phyloP scores from a whole-genome alignment of 2,329 filamentous ascomycete genomes.

The Dactylonectria macrodidyma region DNA sequence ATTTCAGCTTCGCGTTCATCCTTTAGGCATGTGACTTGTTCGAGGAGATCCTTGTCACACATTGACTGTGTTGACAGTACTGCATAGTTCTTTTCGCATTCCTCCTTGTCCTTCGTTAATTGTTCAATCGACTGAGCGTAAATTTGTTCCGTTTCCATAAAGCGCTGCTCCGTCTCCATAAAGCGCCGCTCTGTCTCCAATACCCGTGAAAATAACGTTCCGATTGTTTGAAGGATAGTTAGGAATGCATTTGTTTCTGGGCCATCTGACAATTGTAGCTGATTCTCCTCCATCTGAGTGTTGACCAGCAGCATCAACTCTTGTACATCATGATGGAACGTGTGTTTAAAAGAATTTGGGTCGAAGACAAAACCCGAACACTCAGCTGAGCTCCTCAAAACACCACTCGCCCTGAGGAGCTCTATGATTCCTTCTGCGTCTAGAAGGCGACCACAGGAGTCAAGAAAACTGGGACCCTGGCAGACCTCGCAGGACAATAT shows the following conservation, averaged over 20 bases:
- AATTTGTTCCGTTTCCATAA: background rate
- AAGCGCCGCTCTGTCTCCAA: background rate
- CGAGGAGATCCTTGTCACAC: too few relatives aligned
- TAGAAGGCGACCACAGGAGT: background rate
- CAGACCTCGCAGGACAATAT: background rate
- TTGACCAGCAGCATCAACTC: background rate
- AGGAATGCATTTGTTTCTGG: background rate
- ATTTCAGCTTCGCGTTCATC: too few relatives aligned
- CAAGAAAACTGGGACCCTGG: background rate
- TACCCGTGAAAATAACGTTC: background rate
- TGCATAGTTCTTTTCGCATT: background rate
- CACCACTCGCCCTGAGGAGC: slow-evolving; percentile 1
- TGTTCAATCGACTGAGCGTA: background rate
- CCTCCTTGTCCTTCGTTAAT: background rate
- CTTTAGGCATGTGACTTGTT: too few relatives aligned
- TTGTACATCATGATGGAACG: background rate
- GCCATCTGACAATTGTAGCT: background rate
- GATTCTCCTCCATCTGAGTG: background rate
- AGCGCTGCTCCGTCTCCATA: too few relatives aligned
- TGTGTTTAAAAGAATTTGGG: background rate
- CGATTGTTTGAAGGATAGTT: slow-evolving; percentile 2
- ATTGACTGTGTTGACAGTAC: background rate
- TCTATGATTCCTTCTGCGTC: slow-evolving; percentile 1
- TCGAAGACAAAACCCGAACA: background rate
- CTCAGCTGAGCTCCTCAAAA: slow-evolving; percentile 1